Base-by-base conservation (phyloP, 495 filamentous ascomycete species). In the Daldinia caldariorum region DNA sequence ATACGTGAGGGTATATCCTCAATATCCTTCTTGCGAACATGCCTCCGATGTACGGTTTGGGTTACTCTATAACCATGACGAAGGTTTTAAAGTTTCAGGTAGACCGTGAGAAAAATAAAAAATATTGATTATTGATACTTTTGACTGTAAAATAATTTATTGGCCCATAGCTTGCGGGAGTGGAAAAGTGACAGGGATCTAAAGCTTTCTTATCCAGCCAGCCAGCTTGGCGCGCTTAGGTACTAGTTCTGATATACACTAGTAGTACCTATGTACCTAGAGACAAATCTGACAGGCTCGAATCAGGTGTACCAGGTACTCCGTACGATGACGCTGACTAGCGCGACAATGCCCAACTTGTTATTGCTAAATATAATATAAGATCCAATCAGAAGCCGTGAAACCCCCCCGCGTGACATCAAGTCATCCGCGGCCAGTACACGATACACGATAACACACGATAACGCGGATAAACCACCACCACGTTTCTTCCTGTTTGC, bases 1-100 rank as follows among this genome's bases (percentile, higher is more conserved):
- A 60, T 32, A 58, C 61, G 45, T 54, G 73, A 65, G 73, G 61
- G 56, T 47, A 37, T 58, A 58, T 63, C 56, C 67, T 70, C 39
- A 63, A 37, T 41, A 61, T 58, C 10, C 55, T 71, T 67, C 35
- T 66, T 47, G 61, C 50, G 61, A 77, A 68, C 75, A 77, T 75
- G 57, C 49, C 69, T 67, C 66, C 56, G 65, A 66, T 59, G 32
- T 47, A 54, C 67, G 57, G 61, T n/a, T n/a, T n/a, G n/a, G n/a
- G n/a, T 74, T 31, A 54, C 41, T 31, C 45, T 31, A 18, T 10
- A 63, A 54, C 4, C 71, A 70, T 70, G 61, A 59, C 39, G 20
- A 26, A 43, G 6, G n/a, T 45, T 45, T 53, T 53, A 22, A 31
- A 61, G 50, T 56, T 62, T 16, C 13, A 37, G 41, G n/a, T 1